Base-by-base conservation (phyloP, 176 grass and related monocot species). In the Olyra latifolia region DNA sequence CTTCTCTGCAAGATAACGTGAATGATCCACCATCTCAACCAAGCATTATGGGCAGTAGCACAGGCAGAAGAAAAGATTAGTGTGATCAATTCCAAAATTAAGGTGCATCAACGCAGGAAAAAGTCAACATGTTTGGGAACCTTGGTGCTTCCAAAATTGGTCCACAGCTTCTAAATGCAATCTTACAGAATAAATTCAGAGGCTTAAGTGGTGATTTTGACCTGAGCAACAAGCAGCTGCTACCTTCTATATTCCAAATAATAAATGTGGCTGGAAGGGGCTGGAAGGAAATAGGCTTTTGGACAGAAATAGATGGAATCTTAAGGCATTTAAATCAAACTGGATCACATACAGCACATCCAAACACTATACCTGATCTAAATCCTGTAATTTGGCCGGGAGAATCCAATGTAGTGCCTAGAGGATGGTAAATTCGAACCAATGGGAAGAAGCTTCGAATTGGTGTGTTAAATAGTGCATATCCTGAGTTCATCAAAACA, bases 261-360 rank as follows among this genome's bases (percentile, higher is more conserved):
- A 84, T 97, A 42, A 97, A 93, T 75, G 83, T 97, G n/a, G 66
- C 80, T 19, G 72, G 76, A 30, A 17, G 20, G 17, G 66, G 25
- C 1, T 12, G 11, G 1, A 87, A 71, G 73, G 54, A 23, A 27
- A 75, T 91, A 42, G 85, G 90, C 5, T 93, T 81, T 71, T 97
- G 91, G 88, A 91, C 85, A 8, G 40, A 46, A 58, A 59, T 61
- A 14, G 9, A 24, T 68, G 90, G 93, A 3, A 45, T 97, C 15
- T 49, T 70, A 0, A 44, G 49, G 32, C 7, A 76, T 2, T 17
- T 72, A 8, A 20, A 75, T 70, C 46, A 72, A 70, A 74, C 45
- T 65, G 68, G 19, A 69, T 70, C 32, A 47, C 55, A 80, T 11
- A 76, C 14, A 44, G 62, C 29, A 38, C 66, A 75, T 15, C 27